Evolutionary conservation across 1,284 basidiomycete species (phyloP), one percentile per base, ranked within the genome.

Genomic region (Austroboletus niveus): DNA sequence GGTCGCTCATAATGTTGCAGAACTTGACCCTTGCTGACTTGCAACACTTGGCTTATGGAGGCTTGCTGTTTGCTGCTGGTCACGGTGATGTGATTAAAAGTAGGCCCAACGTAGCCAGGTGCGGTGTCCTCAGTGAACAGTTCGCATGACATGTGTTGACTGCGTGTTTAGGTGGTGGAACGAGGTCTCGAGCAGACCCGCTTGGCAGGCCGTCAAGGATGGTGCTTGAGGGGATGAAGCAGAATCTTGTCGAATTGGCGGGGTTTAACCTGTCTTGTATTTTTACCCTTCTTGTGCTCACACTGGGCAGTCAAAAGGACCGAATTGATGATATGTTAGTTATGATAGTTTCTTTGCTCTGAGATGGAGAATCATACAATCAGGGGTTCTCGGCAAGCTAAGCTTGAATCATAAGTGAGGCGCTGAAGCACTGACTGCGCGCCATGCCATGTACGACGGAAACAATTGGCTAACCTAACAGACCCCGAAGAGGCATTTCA

Each of bases 1-100:
- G 15, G 43, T 45, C 5, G 22, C 57, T 66, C 36, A 61, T 31
- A 32, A n/a, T 3, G 20, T 49, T 8, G 29, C 41, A 79, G 75
- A 61, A 64, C 27, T 3, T 75, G 45, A 80, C 79, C 4, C 61
- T 82, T 7, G 78, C 74, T 8, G 81, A 84, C 61, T 67, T 84
- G 8, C 74, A 74, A 64, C 80, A 83, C 60, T 59, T 84, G 20
- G 73, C 82, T 0, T 75, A 74, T 50, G 80, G 74, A 30, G 45
- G 10, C 17, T 2, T 40, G 22, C 36, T 67, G 17, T 27, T 12
- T 12, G 0, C 0, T 12, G 22, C 9, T 1, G 49, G 31, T 5
- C 7, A 41, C 2, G 8, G 12, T 1, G 46, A 65, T 0, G 14
- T 58, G 6, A 8, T 71, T 3, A 12, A 32, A 4, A 58, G 48